These are phyloP conservation scores for Metarhizium humberi DNA, from an alignment of 2,329 filamentous ascomycete species.

Conservation along the genomic window DNA sequence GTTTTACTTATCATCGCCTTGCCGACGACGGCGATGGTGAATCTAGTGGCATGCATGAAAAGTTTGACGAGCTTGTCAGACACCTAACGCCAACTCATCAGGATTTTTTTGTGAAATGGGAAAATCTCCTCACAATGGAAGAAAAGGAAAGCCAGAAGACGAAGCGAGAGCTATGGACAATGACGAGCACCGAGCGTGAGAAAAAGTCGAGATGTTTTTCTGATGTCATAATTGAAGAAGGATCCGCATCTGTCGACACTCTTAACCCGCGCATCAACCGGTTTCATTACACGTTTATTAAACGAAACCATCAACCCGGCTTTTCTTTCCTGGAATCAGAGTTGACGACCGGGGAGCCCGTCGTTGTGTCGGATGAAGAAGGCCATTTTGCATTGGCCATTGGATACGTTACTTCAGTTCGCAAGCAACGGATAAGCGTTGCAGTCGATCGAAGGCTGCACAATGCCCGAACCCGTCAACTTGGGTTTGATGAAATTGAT, in stretches of 20 bases:
- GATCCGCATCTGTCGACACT: conserved; percentile 60
- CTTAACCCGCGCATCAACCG: conserved; percentile 79
- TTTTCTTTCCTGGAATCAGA: conserved; percentile 92
- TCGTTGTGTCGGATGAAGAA: conserved; percentile 92
- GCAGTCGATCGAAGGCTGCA: conserved; percentile 86
- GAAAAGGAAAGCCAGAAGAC: conserved; percentile 84
- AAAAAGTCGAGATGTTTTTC: conserved; percentile 84
- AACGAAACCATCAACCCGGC: conserved; percentile 47
- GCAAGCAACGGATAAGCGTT: conserved; percentile 68
- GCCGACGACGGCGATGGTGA: conserved; percentile 76
- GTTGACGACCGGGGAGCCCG: conserved; percentile 75
- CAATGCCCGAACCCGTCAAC: conserved; percentile 67
- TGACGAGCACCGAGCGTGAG: conserved; percentile 83
- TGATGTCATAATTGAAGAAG: conserved; percentile 74
- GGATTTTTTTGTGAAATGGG: conserved; percentile 91
- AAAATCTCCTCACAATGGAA: conserved; percentile 84
- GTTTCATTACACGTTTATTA: conserved; percentile 77
- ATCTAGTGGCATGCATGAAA: conserved; percentile 68
- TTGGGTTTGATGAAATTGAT: conserved; percentile 62
- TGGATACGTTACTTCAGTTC: conserved; percentile 75
- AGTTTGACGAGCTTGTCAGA: conserved; percentile 72
- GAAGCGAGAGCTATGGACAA: conserved; percentile 88
- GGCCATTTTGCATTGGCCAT: conserved; percentile 93
- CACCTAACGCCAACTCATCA: conserved; percentile 68
- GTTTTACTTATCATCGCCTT: conserved; percentile 89